A percentile compares a stretch with the other conserved stretches of the same genome.
These are phyloP conservation scores for Leptographium galeiforme DNA, from an alignment of 2,329 filamentous ascomycete species.

Conservation along the genomic window DNA sequence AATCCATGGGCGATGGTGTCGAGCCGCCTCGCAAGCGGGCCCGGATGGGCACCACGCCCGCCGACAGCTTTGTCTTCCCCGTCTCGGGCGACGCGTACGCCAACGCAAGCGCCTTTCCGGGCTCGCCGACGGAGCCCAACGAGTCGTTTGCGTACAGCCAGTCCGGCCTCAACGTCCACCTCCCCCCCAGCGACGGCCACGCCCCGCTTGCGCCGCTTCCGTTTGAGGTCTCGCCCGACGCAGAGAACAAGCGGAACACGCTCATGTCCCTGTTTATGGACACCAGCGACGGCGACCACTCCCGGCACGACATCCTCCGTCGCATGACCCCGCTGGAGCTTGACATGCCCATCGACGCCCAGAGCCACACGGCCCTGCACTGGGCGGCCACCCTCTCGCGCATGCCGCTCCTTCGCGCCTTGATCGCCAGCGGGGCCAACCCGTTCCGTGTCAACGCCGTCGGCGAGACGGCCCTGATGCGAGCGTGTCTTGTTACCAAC, in stretches of 20 bases:
- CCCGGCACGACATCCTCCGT: constrained; percentile 63
- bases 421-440: constrained; percentile 75
- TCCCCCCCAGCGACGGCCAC: constrained; percentile 35
- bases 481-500: constrained; percentile 85
- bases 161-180: constrained; percentile 24
- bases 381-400: constrained; percentile 92
- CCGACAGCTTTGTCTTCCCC: constrained; percentile 40
- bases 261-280: constrained; percentile 77
- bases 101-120: constrained; percentile 35
- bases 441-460: constrained; percentile 78
- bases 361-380: constrained; percentile 80
- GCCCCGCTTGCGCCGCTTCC: constrained; percentile 53
- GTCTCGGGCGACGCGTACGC: constrained; percentile 28
- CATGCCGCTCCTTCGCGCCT: constrained; percentile 63
- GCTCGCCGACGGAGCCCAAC: constrained; percentile 68
- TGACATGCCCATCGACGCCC: constrained; percentile 82
- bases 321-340: constrained; percentile 67
- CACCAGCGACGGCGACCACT: constrained; percentile 50
- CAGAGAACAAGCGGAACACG: constrained; percentile 67
- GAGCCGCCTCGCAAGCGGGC: constrained; percentile 78
- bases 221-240: constrained; percentile 45
- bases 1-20: constrained; percentile 38
- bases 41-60: constrained; percentile 40
- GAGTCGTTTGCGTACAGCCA: constrained; percentile 63
- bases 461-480: constrained; percentile 86